Percentiles rank a stretch among this genome's conserved stretches.
These are phyloP conservation scores for Aegilops sharonensis DNA, from an alignment of 176 grass and related monocot genomes.

Conservation along the genomic window DNA sequence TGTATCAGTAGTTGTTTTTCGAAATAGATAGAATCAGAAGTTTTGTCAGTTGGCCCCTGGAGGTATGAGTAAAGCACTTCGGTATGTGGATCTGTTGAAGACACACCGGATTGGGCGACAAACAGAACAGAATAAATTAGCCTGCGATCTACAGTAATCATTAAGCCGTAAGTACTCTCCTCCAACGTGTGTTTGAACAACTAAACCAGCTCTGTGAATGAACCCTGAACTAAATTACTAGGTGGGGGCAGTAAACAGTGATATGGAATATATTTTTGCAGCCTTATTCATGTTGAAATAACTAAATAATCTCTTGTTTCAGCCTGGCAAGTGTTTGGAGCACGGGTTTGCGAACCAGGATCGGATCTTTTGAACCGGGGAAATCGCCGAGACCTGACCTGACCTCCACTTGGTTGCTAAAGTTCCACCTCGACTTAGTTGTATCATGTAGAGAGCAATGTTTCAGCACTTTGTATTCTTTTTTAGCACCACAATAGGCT, in stretches of 20 bases:
- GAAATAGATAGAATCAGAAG: background rate
- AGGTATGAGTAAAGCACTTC: constrained; percentile 5
- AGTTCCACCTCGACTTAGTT: background rate
- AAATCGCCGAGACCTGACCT: background rate
- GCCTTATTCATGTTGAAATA: background rate
- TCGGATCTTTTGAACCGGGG: background rate
- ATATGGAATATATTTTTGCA: background rate
- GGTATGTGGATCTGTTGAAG: background rate
- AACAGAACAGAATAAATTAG: background rate
- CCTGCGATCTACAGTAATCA: background rate
- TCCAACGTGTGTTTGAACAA: background rate
- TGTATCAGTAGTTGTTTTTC: background rate
- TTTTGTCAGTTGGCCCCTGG: background rate
- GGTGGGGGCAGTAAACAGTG: background rate
- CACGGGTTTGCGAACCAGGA: background rate
- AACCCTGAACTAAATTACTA: background rate
- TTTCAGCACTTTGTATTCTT: background rate
- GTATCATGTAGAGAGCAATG: background rate
- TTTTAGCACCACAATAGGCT: background rate
- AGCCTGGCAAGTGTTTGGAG: background rate
- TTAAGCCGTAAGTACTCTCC: constrained; percentile 1
- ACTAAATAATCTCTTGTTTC: background rate
- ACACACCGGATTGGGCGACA: background rate
- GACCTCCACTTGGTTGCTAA: background rate
- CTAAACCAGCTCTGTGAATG: background rate